Conservation (phyloP, 371 early-diverging fungal genomes). For the Mortierella sp. region DNA sequence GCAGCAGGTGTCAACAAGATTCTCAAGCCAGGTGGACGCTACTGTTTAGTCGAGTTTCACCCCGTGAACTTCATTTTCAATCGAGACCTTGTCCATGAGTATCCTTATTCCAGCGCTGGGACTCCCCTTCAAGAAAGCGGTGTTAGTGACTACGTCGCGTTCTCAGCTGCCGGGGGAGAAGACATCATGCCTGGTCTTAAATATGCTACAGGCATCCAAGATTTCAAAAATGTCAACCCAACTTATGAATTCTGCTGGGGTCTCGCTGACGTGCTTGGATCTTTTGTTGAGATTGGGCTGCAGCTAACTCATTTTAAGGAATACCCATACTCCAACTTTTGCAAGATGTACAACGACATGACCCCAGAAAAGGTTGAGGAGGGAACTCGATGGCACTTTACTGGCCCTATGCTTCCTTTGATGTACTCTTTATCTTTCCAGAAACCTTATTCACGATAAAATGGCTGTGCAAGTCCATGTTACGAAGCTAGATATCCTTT, state of each 20-base stretch:
- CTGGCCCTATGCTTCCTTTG: conserved; percentile 46
- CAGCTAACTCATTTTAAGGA: conserved; percentile 36
- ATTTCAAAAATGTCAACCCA: conserved; percentile 35
- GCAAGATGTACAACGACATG: conserved; percentile 34
- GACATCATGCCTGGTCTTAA: conserved; percentile 39
- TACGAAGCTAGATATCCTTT: too few relatives aligned
- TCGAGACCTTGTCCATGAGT: conserved; percentile 21
- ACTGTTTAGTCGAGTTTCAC: conserved; percentile 47
- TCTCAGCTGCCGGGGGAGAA: conserved; percentile 8
- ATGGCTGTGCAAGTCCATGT: not conserved
- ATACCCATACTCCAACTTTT: conserved; percentile 54
- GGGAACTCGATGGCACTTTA: conserved; percentile 32
- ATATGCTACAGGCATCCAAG: conserved; percentile 30
- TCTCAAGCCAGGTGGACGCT: conserved; percentile 43
- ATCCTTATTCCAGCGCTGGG: conserved; percentile 34
- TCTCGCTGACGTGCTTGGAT: conserved; percentile 30
- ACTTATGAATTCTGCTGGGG: conserved; percentile 44
- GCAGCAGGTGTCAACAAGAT: conserved; percentile 36
- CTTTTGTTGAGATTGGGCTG: conserved; percentile 16
- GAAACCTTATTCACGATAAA: conserved; percentile 10
- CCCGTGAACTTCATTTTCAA: conserved; percentile 34
- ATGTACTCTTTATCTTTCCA: conserved; percentile 44
- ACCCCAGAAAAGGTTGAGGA: conserved; percentile 36
- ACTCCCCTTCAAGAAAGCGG: conserved; percentile 13
- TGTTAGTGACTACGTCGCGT: conserved; percentile 43